Evolutionary conservation across 1,139 yeast genomes (phyloP), one percentile per base, ranked within the genome.

Genomic region (Lizanozyma gosingica): DNA sequence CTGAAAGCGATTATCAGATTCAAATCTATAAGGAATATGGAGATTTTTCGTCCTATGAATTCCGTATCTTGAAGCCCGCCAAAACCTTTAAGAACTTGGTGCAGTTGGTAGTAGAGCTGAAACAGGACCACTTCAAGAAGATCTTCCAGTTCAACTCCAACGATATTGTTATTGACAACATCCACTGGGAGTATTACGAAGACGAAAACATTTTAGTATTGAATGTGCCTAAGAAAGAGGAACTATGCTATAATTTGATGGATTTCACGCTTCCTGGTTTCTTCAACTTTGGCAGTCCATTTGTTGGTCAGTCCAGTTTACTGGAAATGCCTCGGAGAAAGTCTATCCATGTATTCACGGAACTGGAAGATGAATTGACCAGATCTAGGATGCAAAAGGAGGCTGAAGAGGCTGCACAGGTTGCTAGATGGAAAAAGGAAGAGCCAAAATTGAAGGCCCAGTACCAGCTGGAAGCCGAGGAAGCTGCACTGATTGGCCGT

Each of bases 11-110:
- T 14, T 65, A 59, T 44, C 71, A 66, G 45, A 60, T 67, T 40
- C 71, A 68, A 43, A 59, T 69, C 40, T 60, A 55, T 45, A 67
- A 67, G 47, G 52, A 53, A 17, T 54, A 47, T 35, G 73, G 73
- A 4, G 52, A 58, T 50, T 69, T 66, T 49, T 53, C 56, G 39
- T 55, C 62, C 16, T 69, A 67, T 48, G 73, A 69, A 48, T 65
- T 69, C 34, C 62, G 53, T 43, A 69, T 62, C 2, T 47, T 62
- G 34, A 63, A 56, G 47, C 45, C 52, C 17, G 47, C 45, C 29
- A 40, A 47, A 17, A 44, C 48, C 40, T 49, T 54, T n/a, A 47
- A 54, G 17, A 49, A 51, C 15, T 42, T 54, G 27, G 54, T 61
- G 14, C 60, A 63, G 37, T 49, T 67, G 33, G 54, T 61, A 22